Evolutionary conservation across 495 filamentous ascomycete genomes (phyloP).

Genomic region (Penicillium crystallinum): DNA sequence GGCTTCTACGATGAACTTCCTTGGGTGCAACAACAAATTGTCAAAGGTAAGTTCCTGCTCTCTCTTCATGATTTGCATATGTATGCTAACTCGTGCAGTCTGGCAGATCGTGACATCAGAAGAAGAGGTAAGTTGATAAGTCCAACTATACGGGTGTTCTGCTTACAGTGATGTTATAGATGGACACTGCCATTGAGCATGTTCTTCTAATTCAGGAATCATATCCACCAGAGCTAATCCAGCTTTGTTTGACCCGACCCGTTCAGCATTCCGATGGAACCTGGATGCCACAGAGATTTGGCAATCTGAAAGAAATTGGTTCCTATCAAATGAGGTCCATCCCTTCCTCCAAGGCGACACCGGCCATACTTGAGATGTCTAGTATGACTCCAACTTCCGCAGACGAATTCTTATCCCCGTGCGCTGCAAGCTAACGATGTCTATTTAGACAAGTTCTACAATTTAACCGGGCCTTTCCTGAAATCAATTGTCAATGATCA

Average conservation of each 20-base stretch:
- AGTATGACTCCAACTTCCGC: conserved; percentile 5
- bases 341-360: background rate
- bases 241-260: conserved; percentile 9
- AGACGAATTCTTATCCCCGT: too few species aligned
- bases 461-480: conserved; percentile 32
- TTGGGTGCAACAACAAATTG: conserved; percentile 16
- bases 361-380: conserved; percentile 20
- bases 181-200: conserved; percentile 4
- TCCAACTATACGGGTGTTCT: too few species aligned
- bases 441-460: conserved; percentile 32
- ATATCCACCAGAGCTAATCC: conserved; percentile 7
- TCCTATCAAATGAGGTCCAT: background rate
- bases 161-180: background rate
- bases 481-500: conserved; percentile 10
- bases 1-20: conserved; percentile 22
- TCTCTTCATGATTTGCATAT: background rate
- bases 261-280: conserved; percentile 5
- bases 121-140: conserved; percentile 1
- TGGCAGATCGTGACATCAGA: conserved; percentile 9
- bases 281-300: conserved; percentile 4
- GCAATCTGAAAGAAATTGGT: background rate
- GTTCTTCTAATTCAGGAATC: conserved; percentile 14
- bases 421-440: background rate
- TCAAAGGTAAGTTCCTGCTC: conserved; percentile 14
- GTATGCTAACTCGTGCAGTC: background rate